Conservation (phyloP, 2,329 filamentous ascomycete genomes). For the Aspergillus quadrilineatus region DNA sequence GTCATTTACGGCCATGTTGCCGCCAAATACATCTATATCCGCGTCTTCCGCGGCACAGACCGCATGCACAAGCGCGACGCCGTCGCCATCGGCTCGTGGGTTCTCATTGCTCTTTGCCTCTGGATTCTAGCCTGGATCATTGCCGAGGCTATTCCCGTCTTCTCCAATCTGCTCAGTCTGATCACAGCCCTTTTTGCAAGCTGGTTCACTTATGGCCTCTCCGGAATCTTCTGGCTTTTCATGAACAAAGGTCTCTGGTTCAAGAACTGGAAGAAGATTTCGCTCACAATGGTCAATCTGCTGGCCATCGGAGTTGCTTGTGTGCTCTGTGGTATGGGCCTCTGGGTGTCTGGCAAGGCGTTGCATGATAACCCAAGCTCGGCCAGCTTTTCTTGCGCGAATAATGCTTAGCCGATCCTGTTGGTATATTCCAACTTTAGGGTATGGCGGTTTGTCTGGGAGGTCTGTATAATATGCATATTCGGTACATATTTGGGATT, state of each 20-base stretch:
- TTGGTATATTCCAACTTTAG: neutral
- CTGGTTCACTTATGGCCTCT: constrained; percentile 60
- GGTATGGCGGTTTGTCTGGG: neutral
- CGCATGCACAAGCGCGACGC: constrained; percentile 54
- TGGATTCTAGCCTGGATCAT: constrained; percentile 68
- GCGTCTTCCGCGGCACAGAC: constrained; percentile 61
- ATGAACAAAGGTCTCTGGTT: constrained; percentile 36
- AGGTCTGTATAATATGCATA: constrained; percentile 1
- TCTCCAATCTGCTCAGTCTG: constrained; percentile 65
- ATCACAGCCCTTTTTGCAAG: constrained; percentile 63
- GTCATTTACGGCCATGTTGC: constrained; percentile 69
- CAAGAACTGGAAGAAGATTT: constrained; percentile 32
- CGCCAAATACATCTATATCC: constrained; percentile 64
- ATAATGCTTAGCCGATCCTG: constrained; percentile 21
- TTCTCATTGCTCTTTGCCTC: constrained; percentile 53
- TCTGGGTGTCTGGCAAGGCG: constrained; percentile 37
- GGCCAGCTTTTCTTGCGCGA: constrained; percentile 34
- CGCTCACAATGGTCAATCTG: constrained; percentile 29
- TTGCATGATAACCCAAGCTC: constrained; percentile 33
- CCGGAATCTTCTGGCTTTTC: constrained; percentile 41
- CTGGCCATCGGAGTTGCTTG: constrained; percentile 24
- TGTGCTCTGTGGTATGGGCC: constrained; percentile 33
- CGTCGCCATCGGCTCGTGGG: constrained; percentile 58
- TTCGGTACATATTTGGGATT: constrained; percentile 5
- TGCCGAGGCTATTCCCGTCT: constrained; percentile 67